Base-by-base conservation (phyloP, 1,284 basidiomycete genomes). In the Leccinum pachyderme region DNA sequence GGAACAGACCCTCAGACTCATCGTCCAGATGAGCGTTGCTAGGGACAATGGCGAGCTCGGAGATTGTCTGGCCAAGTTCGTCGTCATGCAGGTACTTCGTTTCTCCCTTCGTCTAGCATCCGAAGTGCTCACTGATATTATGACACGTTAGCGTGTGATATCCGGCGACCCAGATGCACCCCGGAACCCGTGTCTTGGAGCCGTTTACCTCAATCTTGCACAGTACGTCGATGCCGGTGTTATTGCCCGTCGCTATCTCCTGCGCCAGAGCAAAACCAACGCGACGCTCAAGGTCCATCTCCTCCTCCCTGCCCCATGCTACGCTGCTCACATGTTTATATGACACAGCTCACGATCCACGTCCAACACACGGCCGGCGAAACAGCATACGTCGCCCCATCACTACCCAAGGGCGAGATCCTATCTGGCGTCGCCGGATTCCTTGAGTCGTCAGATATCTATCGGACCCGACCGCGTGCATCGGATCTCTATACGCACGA, bases 181-280 rank as follows among this genome's bases (percentile, higher is more conserved):
- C 1, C 71, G 71, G 13, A 82, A 84, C 51, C 83, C 83, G 1
- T 77, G 81, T 2, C 75, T 91, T 0, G 90, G 90, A 2, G 76
- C 76, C 6, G 77, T 91, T 9, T 75, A 80, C 56, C 74, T 93
- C 51, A 87, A 93, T 64, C 77, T 93, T 4, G 85, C 90, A 2
- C 86, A 91, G 64, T 92, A 91, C 61, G 87, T 84, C 8, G 79
- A 80, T 49, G 73, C 75, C 9, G 86, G 87, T 2, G 72, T 76
- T 13, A 80, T 91, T 28, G 84, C 82, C 3, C 78, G 90, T 15
- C 78, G 83, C 24, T 90, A 91, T 69, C 77, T 93, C 13, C 74
- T 93, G 7, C 75, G 82, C 51, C 80, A 90, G 61, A 89, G 86
- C 67, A 89, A 87, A 71, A 89, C 85, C 44, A 93, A 93, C 60